Base-by-base conservation (phyloP, 2,329 filamentous ascomycete genomes). In the Ustilaginoidea virens region DNA sequence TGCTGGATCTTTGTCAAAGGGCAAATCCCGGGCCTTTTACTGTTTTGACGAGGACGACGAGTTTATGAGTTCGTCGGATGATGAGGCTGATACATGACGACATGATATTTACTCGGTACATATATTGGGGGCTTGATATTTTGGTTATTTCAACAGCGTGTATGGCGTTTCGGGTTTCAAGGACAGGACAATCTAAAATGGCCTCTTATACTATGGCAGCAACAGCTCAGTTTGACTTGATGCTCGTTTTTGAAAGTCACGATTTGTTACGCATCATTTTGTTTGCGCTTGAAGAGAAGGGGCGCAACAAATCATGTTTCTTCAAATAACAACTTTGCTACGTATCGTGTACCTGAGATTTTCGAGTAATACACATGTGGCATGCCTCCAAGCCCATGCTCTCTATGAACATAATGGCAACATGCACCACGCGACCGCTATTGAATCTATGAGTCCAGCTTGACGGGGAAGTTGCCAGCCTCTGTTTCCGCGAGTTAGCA, bases 31-130 rank as follows among this genome's bases (percentile, higher is more conserved):
- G 43, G 58, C 63, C 0, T 81, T 85, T 44, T 79, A 76, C 41
- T 80, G 79, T 0, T 87, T 85, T 53, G 80, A 85, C 36, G 78
- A 86, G 19, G 76, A 81, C 30, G 78, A 85, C 26, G 75, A 80
- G 42, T 78, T 76, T 37, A 72, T 77, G 67, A 78, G 72, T 41
- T 74, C 68, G 7, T 67, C 69, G 29, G 68, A 74, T n/a, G 72
- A 75, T 19, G 64, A 67, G 9, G 55, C 58, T 17, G 21, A 18
- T 9, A 15, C 12, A 18, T 27, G 15, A 31, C 1, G 8, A 18
- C 18, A 22, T 9, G 13, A 12, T 13, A 13, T 13, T 26, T 19
- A 5, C 5, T 23, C 11, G 25, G 23, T 23, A 10, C 33, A 23
- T 23, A 11, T 26, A 21, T 28, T 25, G 24, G 20, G 25, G 5